A percentile compares a stretch with the other conserved stretches of the same genome.
phyloP scores from a whole-genome alignment of 257 asterid species.

The Fraxinus quadrangulata region DNA sequence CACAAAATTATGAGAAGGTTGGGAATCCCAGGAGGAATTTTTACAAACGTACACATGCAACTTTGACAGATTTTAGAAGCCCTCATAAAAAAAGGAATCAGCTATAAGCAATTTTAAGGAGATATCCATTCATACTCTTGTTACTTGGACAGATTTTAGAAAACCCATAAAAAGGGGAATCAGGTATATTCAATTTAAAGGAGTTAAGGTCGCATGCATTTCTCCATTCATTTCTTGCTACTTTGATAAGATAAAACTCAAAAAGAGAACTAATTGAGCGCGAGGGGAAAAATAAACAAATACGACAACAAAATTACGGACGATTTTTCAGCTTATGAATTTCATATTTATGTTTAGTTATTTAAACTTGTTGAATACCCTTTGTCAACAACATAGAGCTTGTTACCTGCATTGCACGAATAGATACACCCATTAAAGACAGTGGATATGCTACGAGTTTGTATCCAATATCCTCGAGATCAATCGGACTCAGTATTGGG shows the following conservation, averaged over 20 bases:
- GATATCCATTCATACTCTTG: neutral
- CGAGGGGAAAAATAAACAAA: neutral
- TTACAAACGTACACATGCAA: neutral
- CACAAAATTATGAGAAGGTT: neutral
- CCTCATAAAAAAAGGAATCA: neutral
- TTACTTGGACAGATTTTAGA: neutral
- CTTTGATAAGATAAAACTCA: neutral
- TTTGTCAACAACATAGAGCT: constrained; percentile 5
- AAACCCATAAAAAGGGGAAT: neutral
- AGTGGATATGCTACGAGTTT: constrained; percentile 91
- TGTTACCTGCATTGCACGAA: constrained; percentile 90
- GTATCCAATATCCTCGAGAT: constrained; percentile 84
- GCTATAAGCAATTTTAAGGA: neutral
- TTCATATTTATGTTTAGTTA: neutral
- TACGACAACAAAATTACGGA: neutral
- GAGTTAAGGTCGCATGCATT: neutral
- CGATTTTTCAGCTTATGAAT: constrained; percentile 1
- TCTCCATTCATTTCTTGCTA: neutral
- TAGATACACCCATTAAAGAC: constrained; percentile 84
- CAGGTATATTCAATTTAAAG: neutral
- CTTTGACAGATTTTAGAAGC: neutral
- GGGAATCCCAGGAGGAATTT: neutral
- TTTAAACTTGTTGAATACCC: neutral
- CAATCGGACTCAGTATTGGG: constrained; percentile 80
- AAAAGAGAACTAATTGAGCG: neutral